These are phyloP conservation scores for Ceratocystis diversiconidia DNA, from an alignment of 2,329 filamentous ascomycete species.

Conservation along the genomic window DNA sequence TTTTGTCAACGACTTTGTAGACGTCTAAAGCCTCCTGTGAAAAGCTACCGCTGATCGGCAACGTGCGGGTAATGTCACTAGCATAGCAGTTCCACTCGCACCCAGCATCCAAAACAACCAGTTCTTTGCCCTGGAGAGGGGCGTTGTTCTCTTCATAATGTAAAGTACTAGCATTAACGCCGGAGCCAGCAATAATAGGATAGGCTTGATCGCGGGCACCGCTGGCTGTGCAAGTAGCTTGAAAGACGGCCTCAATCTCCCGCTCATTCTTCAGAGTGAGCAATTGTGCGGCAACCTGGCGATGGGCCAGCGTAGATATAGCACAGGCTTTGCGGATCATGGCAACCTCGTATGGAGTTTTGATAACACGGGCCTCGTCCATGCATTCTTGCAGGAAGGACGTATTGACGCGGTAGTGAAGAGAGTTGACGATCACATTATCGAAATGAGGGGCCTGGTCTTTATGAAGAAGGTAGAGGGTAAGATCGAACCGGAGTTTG, in stretches of 20 bases:
- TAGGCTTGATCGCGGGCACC: slow-evolving; percentile 73
- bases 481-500: slow-evolving; percentile 24
- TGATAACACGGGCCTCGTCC: slow-evolving; percentile 66
- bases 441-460: slow-evolving; percentile 29
- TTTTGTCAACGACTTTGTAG: slow-evolving; percentile 62
- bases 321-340: slow-evolving; percentile 69
- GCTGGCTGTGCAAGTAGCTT: slow-evolving; percentile 53
- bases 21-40: slow-evolving; percentile 55
- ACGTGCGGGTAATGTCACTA: slow-evolving; percentile 76
- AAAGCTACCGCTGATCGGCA: slow-evolving; percentile 61
- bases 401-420: slow-evolving; percentile 32
- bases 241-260: slow-evolving; percentile 68
- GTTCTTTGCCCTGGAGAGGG: slow-evolving; percentile 51
- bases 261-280: slow-evolving; percentile 57
- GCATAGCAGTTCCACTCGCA: slow-evolving; percentile 78
- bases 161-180: slow-evolving; percentile 66
- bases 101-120: slow-evolving; percentile 76
- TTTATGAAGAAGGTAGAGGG: slow-evolving; percentile 34
- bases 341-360: slow-evolving; percentile 72
- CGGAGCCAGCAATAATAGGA: slow-evolving; percentile 73
- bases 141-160: slow-evolving; percentile 78
- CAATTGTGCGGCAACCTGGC: slow-evolving; percentile 52
- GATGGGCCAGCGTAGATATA: slow-evolving; percentile 66
- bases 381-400: slow-evolving; percentile 53
- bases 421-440: slow-evolving; percentile 26